Percentiles rank a stretch among this genome's conserved stretches.
These are phyloP conservation scores for Adenanthera pavonina DNA, from an alignment of 306 rosid genomes.

Conservation along the genomic window DNA sequence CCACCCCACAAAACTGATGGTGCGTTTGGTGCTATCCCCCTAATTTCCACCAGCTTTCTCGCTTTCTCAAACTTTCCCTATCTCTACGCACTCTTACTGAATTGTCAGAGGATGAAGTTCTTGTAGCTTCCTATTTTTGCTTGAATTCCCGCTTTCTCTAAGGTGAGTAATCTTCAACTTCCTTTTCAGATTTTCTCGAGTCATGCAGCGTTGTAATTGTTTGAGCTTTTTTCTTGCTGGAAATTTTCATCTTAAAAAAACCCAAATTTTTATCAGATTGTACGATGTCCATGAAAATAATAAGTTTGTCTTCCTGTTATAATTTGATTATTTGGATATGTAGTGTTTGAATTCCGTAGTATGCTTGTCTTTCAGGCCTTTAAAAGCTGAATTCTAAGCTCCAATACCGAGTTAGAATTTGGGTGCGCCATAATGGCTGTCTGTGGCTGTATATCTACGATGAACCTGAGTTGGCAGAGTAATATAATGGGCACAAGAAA, in stretches of 20 bases:
- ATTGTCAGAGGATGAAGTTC: neutral
- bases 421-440: conserved; percentile 56
- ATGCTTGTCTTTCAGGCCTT: conserved; percentile 19
- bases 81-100: neutral
- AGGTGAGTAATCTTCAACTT: neutral
- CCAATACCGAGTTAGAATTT: conserved; percentile 5
- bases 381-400: neutral
- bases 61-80: neutral
- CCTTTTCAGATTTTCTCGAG: neutral
- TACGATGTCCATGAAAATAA: neutral
- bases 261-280: neutral
- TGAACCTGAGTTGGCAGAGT: conserved; percentile 54
- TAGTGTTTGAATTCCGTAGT: neutral
- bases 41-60: conserved; percentile 25
- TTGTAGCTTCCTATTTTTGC: conserved; percentile 5
- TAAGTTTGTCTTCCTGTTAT: neutral
- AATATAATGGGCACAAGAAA: conserved; percentile 33
- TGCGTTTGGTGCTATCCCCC: conserved; percentile 32
- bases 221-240: neutral
- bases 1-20: neutral
- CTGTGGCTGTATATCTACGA: conserved; percentile 64
- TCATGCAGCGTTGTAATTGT: neutral
- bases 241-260: neutral
- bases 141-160: neutral
- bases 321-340: neutral